These are phyloP conservation scores for Vigna radiata DNA, from an alignment of 306 rosid genomes.

Conservation along the genomic window DNA sequence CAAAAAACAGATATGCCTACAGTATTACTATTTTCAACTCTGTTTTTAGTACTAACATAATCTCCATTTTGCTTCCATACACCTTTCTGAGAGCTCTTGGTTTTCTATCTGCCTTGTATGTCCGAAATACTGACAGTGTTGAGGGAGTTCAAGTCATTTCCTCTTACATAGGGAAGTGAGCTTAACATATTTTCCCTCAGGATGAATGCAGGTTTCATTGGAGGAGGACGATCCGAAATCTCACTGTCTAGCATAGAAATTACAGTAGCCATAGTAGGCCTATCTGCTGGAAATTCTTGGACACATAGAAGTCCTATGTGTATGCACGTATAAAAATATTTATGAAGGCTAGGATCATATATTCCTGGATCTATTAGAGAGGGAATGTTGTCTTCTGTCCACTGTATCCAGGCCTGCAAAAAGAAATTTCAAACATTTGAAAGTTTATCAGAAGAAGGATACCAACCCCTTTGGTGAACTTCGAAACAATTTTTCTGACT, in stretches of 20 bases:
- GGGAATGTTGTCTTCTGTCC: not conserved
- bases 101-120: slow-evolving; percentile 30
- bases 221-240: slow-evolving; percentile 21
- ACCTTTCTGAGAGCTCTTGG: not conserved
- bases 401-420: slow-evolving; percentile 43
- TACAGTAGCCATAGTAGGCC: slow-evolving; percentile 35
- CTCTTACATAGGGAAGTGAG: not conserved
- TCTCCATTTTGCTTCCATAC: not conserved
- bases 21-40: not conserved
- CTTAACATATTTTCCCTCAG: not conserved
- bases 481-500: not conserved
- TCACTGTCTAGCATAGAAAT: slow-evolving; percentile 42
- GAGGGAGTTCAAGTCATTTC: not conserved
- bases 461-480: not conserved
- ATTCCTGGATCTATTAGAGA: slow-evolving; percentile 3
- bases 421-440: not conserved
- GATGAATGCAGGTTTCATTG: slow-evolving; percentile 36
- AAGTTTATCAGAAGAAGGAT: not conserved
- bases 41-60: not conserved
- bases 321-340: slow-evolving; percentile 9
- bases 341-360: not conserved
- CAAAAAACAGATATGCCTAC: not conserved
- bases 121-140: not conserved
- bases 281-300: slow-evolving; percentile 33
- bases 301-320: slow-evolving; percentile 42